Evolutionary conservation across 768 basidiomycete species (phyloP).

Genomic region (Macrolepiota fuliginosa): DNA sequence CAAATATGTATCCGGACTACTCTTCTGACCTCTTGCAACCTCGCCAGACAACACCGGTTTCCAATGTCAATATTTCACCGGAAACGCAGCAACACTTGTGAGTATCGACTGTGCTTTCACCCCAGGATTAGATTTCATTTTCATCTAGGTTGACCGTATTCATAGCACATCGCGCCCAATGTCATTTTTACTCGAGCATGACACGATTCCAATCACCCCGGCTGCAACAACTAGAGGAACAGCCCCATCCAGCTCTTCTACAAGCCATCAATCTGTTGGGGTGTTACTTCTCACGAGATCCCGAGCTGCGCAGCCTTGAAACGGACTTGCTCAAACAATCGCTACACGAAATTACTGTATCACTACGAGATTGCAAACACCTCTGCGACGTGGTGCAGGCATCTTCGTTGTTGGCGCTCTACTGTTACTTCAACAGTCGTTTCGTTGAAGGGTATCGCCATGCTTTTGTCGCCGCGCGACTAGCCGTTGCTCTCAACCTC

Average conservation of each 20-base stretch:
- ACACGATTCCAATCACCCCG: slow-evolving; percentile 32
- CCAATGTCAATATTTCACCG: slow-evolving; percentile 5
- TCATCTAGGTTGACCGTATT: slow-evolving; percentile 49
- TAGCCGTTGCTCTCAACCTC: slow-evolving; percentile 58
- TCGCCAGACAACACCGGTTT: slow-evolving; percentile 11
- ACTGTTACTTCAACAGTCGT: slow-evolving; percentile 56
- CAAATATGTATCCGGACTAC: neutral
- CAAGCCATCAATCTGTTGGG: slow-evolving; percentile 63
- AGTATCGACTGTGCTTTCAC: slow-evolving; percentile 13
- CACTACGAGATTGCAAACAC: slow-evolving; percentile 53
- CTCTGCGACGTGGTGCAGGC: slow-evolving; percentile 60
- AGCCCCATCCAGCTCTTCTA: slow-evolving; percentile 55
- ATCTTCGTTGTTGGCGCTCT: slow-evolving; percentile 55
- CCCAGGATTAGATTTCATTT: neutral
- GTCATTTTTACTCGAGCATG: slow-evolving; percentile 52
- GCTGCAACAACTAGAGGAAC: slow-evolving; percentile 8
- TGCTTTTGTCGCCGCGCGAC: slow-evolving; percentile 56
- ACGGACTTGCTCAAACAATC: slow-evolving; percentile 46
- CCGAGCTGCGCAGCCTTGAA: slow-evolving; percentile 41
- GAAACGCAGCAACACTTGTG: slow-evolving; percentile 38
- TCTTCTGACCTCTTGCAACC: slow-evolving; percentile 7
- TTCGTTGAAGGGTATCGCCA: slow-evolving; percentile 60
- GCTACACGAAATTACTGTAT: slow-evolving; percentile 47
- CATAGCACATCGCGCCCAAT: slow-evolving; percentile 55
- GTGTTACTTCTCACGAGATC: slow-evolving; percentile 49